Percentiles rank a stretch among this genome's conserved stretches.
Conservation (phyloP, 352 stramenopile species). For the Globisporangium paroecandrum region DNA sequence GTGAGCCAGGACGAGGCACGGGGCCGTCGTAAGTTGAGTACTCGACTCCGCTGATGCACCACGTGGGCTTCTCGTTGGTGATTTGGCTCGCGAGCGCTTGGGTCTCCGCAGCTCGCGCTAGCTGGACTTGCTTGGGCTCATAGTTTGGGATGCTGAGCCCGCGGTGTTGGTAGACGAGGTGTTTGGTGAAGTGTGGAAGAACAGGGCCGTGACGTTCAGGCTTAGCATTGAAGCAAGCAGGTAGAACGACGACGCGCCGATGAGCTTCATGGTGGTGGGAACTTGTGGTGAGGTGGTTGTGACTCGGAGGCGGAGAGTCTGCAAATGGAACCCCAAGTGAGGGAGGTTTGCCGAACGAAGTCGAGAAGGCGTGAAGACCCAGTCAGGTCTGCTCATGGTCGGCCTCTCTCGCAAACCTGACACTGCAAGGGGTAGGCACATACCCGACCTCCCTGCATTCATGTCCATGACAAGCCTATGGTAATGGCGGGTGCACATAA, state of each 20-base stretch:
- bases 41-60: conserved; percentile 1
- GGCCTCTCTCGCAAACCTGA: neutral
- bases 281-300: neutral
- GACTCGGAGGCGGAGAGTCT: neutral
- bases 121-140: neutral
- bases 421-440: neutral
- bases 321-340: neutral
- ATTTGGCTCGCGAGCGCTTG: conserved; percentile 8
- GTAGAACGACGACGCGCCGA: neutral
- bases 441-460: neutral
- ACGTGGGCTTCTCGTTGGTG: conserved; percentile 10
- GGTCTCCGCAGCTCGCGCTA: neutral
- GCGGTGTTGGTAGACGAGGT: neutral
- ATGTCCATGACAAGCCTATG: too few relatives aligned
- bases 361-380: neutral
- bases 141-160: conserved; percentile 2
- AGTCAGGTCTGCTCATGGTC: neutral
- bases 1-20: conserved; percentile 23
- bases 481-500: too few relatives aligned
- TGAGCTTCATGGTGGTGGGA: neutral
- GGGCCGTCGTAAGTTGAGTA: conserved; percentile 34
- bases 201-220: neutral
- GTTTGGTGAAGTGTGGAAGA: neutral
- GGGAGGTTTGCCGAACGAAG: neutral
- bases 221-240: neutral